A percentile compares a stretch with the other conserved stretches of the same genome.
phyloP scores from a whole-genome alignment of 192 early-diverging fungal genomes.

The Gonapodya prolifera region DNA sequence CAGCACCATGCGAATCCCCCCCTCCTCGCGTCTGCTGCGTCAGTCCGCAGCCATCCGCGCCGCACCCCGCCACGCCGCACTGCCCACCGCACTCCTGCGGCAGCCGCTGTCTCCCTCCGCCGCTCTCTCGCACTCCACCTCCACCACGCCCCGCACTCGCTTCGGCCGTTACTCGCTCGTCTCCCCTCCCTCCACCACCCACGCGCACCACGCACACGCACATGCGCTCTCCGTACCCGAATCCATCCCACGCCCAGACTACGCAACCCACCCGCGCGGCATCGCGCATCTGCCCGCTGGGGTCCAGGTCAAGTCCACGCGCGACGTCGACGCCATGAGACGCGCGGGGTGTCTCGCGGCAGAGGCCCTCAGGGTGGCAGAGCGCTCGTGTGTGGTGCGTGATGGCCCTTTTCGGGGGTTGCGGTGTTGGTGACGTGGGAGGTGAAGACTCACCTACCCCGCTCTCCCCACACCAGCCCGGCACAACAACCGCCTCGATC shows the following conservation, averaged over 20 bases:
- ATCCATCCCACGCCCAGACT: neutral
- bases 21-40: too few relatives aligned
- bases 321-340: neutral
- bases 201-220: neutral
- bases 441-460: neutral
- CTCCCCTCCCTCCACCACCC: neutral
- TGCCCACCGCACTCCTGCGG: too few relatives aligned
- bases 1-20: too few relatives aligned
- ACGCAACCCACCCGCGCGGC: neutral
- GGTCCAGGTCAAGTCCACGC: neutral
- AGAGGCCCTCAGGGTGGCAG: neutral
- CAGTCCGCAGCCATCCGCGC: too few relatives aligned
- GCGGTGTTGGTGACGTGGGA: neutral
- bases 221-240: neutral
- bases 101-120: too few relatives aligned
- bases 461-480: neutral
- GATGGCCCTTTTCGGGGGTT: neutral
- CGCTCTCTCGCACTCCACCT: too few relatives aligned
- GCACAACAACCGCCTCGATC: slow-evolving; percentile 25
- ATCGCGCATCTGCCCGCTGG: neutral
- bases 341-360: neutral
- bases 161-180: neutral
- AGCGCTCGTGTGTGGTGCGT: neutral
- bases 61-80: too few relatives aligned
- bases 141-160: too few relatives aligned